Evolutionary conservation across 352 stramenopile species (phyloP), one percentile per base, ranked within the genome.

Genomic region (Phytopythium ostracodes): DNA sequence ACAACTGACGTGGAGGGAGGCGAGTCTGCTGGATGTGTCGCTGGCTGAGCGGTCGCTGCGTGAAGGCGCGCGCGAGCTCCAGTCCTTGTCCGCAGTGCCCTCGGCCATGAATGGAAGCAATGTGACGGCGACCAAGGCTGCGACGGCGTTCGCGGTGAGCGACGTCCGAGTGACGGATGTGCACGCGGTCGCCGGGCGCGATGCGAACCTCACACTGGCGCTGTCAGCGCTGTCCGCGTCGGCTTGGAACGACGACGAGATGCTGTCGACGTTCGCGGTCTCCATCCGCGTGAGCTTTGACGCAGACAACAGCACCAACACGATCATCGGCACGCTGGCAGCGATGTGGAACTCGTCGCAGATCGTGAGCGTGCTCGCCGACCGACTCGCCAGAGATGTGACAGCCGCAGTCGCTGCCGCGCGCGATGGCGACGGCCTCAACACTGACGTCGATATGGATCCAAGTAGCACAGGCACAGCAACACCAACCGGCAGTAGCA

Each of bases 1-100:
- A 5, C 22, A 12, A 12, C 54, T 60, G 15, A 27, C 38, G 25
- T 60, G 54, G 54, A 10, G 36, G 2, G 18, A 60, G 8, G 12
- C 54, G 38, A 60, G 12, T 22, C 36, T 49, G 10, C 54, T 60
- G 54, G 36, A 60, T 15, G 54, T 60, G 14, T 42, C 54, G 6
- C 24, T 60, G 38, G 54, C 54, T 38, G 54, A 60, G 54, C 25
- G 38, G 5, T 60, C 54, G 54, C 35, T 60, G 36, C 54, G 54
- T 8, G 54, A 49, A 18, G 54, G 54, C 18, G 36, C 38, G 54
- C 24, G 54, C 22, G 36, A 49, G 12, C 27, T 60, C 54, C 18
- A 52, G 22, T 43, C 52, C 18, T 35, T 36, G 47, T 36, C 24
- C 1, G 25, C 46, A 2, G 0, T 11, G 5, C 11, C 46, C 22